These are phyloP conservation scores for Trapa bicornis DNA, from an alignment of 345 rosid species.

Conservation along the genomic window DNA sequence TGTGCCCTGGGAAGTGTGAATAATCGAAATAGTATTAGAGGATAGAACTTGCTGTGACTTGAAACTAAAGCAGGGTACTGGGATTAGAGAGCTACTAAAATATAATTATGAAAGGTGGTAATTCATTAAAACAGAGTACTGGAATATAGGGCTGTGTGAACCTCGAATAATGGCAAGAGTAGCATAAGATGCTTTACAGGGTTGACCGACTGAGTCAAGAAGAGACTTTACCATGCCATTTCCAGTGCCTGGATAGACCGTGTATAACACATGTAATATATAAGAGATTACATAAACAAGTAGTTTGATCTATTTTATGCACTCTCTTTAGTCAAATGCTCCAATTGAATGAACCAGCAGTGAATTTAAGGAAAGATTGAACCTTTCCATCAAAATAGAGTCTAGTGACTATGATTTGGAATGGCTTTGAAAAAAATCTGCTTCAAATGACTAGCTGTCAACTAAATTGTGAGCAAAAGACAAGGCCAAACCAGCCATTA, in stretches of 20 bases:
- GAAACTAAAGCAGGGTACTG: conserved; percentile 1
- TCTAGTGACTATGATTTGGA: neutral
- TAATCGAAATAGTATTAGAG: neutral
- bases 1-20: conserved; percentile 41
- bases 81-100: neutral
- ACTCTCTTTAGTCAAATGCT: neutral
- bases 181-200: conserved; percentile 54
- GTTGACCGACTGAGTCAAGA: conserved; percentile 63
- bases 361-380: neutral
- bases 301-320: neutral
- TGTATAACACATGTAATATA: neutral
- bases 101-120: too few relatives aligned
- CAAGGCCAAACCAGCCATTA: neutral
- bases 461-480: neutral
- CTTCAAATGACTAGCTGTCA: neutral
- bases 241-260: conserved; percentile 50
- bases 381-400: neutral
- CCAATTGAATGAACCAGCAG: neutral
- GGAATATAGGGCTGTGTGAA: conserved; percentile 12
- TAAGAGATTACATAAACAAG: neutral
- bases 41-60: neutral
- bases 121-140: conserved; percentile 2
- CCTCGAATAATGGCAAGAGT: conserved; percentile 76
- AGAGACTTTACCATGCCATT: conserved; percentile 91
- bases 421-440: neutral